Evolutionary conservation across 2,329 filamentous ascomycete genomes (phyloP), one percentile per base, ranked within the genome.

Genomic region (Botrytis medusae): DNA sequence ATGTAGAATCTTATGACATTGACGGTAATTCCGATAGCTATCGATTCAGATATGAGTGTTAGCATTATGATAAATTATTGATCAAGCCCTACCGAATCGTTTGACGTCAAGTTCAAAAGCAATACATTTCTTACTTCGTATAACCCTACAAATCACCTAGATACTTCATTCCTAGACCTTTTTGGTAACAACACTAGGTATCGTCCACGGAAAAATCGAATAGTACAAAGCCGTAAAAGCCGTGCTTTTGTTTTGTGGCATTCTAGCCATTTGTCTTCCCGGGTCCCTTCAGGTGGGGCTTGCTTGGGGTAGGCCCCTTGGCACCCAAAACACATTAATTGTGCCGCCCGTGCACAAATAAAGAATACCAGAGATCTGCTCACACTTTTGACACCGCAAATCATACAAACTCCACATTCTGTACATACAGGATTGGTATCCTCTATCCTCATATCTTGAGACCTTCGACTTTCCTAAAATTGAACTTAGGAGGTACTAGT

Each of bases 261-360:
- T 54, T 68, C 64, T 54, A 68, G 46, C 46, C 64, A 54, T 40
- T 16, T 22, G 40, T 29, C 64, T 51, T 68, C 64, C 46, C 64
- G 64, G 64, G 64, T 68, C 64, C 64, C 64, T 68, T 68, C 46
- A 68, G 46, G 64, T 54, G 64, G 46, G 63, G 63, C 44, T 46
- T 51, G 44, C 32, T 51, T 67, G 29, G 63, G 64, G 64, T 67
- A 67, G 64, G 16, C 37, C 14, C 44, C 63, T 51, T 67, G 32
- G 64, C 46, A 54, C 16, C 10, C 25, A 54, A 68, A 68, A 67
- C 34, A 68, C 34, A 54, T 67, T 51, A 51, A 37, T 67, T 68
- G 64, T 54, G 64, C 46, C 64, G 25, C 46, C 64, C 34, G 64
- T 68, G 32, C 64, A 65, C 63, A 68, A 68, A 54, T 54, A 54